Conservation (phyloP, 1,284 basidiomycete genomes). For the Leccinum pallidistipes region DNA sequence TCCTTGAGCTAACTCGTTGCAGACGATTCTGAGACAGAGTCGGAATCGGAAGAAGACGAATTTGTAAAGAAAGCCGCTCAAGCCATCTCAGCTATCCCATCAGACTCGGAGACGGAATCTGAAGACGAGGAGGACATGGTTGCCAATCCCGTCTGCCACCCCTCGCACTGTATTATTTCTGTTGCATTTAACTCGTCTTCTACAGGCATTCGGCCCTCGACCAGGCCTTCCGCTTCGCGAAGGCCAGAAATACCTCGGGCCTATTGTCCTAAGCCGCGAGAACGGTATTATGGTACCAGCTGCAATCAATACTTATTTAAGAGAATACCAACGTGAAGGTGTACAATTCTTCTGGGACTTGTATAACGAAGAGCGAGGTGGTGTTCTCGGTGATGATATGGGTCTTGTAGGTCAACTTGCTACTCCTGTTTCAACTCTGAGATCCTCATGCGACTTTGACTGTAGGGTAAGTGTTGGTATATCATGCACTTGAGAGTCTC, state of each 20-base stretch:
- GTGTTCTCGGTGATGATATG: constrained; percentile 88
- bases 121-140: constrained; percentile 44
- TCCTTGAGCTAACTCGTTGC: not conserved
- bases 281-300: constrained; percentile 60
- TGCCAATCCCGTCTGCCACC: constrained; percentile 22
- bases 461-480: constrained; percentile 23
- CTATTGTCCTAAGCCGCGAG: constrained; percentile 49
- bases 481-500: not conserved
- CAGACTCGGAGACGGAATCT: constrained; percentile 44
- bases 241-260: constrained; percentile 42
- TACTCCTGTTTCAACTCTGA: constrained; percentile 3
- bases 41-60: constrained; percentile 41
- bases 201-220: constrained; percentile 43
- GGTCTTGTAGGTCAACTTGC: constrained; percentile 58
- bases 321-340: constrained; percentile 85
- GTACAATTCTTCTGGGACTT: constrained; percentile 72
- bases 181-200: constrained; percentile 1
- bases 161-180: not conserved
- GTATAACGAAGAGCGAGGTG: constrained; percentile 65
- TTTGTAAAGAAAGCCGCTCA: constrained; percentile 13
- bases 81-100: constrained; percentile 12
- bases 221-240: constrained; percentile 54
- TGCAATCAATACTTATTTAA: constrained; percentile 75
- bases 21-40: constrained; percentile 44
- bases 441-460: not conserved